Conservation (phyloP, 306 rosid species). For the Trichosanthes cucumerina region DNA sequence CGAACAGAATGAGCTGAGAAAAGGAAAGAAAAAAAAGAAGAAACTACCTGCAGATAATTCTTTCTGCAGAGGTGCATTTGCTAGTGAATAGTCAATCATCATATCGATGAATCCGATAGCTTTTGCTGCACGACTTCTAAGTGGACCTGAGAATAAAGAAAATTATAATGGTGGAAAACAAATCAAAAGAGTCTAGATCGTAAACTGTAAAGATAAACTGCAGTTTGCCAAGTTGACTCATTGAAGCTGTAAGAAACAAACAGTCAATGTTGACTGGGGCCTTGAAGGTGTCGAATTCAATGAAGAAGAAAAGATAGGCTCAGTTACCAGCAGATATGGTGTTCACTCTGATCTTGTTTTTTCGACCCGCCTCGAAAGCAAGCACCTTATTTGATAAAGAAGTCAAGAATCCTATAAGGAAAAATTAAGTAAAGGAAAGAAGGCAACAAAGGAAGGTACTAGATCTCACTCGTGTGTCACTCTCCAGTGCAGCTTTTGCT, state of each 20-base stretch:
- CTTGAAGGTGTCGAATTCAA: neutral
- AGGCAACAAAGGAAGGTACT: neutral
- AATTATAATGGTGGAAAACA: neutral
- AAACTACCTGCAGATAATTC: slow-evolving; percentile 61
- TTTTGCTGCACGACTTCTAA: slow-evolving; percentile 89
- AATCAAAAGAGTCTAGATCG: neutral
- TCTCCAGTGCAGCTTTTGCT: slow-evolving; percentile 93
- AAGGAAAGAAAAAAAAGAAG: neutral
- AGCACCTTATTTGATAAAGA: slow-evolving; percentile 49
- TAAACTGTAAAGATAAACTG: neutral
- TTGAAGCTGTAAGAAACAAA: neutral
- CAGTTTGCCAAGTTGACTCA: neutral
- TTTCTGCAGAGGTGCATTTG: slow-evolving; percentile 74
- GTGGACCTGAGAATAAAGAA: slow-evolving; percentile 46
- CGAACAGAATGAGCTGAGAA: neutral
- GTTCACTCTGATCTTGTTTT: slow-evolving; percentile 66
- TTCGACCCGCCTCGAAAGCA: slow-evolving; percentile 90
- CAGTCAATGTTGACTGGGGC: neutral
- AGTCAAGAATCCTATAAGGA: too few species aligned
- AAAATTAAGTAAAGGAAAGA: neutral
- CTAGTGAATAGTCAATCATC: slow-evolving; percentile 79
- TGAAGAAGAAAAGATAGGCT: neutral
- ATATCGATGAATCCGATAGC: slow-evolving; percentile 77
- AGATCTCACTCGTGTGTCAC: slow-evolving; percentile 64
- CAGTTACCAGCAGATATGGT: slow-evolving; percentile 69